Evolutionary conservation across 2,329 filamentous ascomycete species (phyloP).

Genomic region (Diaporthe citrichinensis): DNA sequence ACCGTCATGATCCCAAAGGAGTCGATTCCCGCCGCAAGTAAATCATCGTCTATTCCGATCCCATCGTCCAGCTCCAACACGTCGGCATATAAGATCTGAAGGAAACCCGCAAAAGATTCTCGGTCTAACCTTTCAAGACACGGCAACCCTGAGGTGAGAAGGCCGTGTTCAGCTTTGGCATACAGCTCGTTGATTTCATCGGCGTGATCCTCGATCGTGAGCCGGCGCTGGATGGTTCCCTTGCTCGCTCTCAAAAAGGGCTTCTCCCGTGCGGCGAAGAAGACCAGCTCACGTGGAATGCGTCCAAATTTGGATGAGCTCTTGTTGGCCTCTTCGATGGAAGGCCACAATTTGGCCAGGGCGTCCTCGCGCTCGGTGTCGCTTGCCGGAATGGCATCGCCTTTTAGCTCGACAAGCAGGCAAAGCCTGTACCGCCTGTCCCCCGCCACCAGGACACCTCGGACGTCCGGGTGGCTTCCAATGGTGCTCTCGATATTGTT

Average conservation of each 20-base stretch:
- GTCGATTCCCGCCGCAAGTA: slow-evolving; percentile 8
- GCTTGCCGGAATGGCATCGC: background rate
- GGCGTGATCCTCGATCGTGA: slow-evolving; percentile 22
- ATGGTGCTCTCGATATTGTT: slow-evolving; percentile 45
- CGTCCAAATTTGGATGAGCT: slow-evolving; percentile 23
- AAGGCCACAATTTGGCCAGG: slow-evolving; percentile 16
- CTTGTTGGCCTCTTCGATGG: slow-evolving; percentile 31
- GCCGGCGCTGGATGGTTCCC: slow-evolving; percentile 33
- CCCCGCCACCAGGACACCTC: slow-evolving; percentile 23
- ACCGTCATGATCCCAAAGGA: background rate
- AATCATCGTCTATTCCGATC: background rate
- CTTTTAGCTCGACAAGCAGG: slow-evolving; percentile 18
- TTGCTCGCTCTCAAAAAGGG: slow-evolving; percentile 36
- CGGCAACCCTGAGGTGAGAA: background rate
- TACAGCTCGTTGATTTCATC: slow-evolving; percentile 35
- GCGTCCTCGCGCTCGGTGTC: background rate
- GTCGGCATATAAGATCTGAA: slow-evolving; percentile 13
- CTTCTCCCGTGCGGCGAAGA: slow-evolving; percentile 29
- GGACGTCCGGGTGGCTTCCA: slow-evolving; percentile 23
- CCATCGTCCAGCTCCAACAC: background rate
- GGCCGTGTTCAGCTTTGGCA: slow-evolving; percentile 6
- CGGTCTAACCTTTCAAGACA: background rate
- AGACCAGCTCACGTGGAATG: slow-evolving; percentile 29
- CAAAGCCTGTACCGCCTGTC: slow-evolving; percentile 32
- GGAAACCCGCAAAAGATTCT: background rate